phyloP scores from a whole-genome alignment of 2,329 filamentous ascomycete species.

The Paraphoma sp. region DNA sequence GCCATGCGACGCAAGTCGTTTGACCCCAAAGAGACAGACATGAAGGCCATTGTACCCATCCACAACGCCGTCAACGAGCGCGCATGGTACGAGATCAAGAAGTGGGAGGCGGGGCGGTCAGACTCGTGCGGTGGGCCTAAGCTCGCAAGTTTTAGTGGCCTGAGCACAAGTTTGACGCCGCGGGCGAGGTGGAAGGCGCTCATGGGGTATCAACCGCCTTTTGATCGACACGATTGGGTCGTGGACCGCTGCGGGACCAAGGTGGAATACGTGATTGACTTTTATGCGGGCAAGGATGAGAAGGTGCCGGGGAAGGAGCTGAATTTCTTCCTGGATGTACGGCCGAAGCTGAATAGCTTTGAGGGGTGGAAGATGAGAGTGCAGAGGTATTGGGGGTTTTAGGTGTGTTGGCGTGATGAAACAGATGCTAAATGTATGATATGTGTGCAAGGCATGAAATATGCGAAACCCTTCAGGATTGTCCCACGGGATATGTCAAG shows the following conservation, averaged over 20 bases:
- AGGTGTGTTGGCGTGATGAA: background rate
- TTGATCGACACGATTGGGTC: conserved; percentile 97
- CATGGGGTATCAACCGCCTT: conserved; percentile 88
- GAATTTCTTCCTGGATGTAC: conserved; percentile 70
- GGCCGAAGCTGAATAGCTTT: conserved; percentile 69
- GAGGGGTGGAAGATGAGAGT: conserved; percentile 67
- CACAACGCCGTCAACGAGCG: conserved; percentile 99
- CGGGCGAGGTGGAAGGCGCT: conserved; percentile 82
- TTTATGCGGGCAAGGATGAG: conserved; percentile 77
- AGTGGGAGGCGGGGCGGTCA: conserved; percentile 77
- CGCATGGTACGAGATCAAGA: conserved; percentile 89
- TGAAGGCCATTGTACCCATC: conserved; percentile 92
- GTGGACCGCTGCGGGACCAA: conserved; percentile 86
- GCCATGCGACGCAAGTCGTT: conserved; percentile 93
- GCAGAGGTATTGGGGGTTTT: conserved; percentile 56
- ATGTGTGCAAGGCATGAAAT: background rate
- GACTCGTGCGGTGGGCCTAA: conserved; percentile 78
- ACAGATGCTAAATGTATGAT: background rate
- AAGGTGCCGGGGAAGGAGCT: conserved; percentile 54
- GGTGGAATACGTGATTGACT: conserved; percentile 97
- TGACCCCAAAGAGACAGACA: conserved; percentile 73
- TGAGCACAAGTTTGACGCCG: conserved; percentile 71
- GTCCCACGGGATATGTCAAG: no score
- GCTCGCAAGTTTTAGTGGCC: conserved; percentile 81
- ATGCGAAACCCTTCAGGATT: no score